phyloP scores from a whole-genome alignment of 2,329 filamentous ascomycete genomes.

The Trichoderma asperellum region DNA sequence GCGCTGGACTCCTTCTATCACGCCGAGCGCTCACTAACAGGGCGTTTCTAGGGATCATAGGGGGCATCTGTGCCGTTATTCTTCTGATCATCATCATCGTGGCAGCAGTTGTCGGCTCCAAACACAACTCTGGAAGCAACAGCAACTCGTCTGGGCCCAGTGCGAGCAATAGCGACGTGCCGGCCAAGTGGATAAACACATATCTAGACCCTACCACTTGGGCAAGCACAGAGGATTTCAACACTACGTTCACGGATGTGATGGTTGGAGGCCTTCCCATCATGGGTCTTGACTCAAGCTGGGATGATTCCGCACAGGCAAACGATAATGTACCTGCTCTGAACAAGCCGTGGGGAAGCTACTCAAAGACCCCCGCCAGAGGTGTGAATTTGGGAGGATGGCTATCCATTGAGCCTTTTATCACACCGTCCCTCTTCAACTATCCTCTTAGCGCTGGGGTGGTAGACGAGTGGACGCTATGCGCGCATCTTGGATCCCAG shows the following conservation, averaged over 20 bases:
- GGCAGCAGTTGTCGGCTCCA: constrained; percentile 68
- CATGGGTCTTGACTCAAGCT: constrained; percentile 84
- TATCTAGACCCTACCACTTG: constrained; percentile 89
- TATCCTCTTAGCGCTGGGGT: constrained; percentile 66
- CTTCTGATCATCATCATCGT: constrained; percentile 70
- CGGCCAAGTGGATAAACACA: constrained; percentile 69
- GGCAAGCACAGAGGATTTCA: constrained; percentile 89
- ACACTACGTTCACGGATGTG: constrained; percentile 86
- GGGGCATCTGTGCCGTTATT: constrained; percentile 57
- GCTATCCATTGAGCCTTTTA: constrained; percentile 93
- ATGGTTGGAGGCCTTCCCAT: constrained; percentile 85
- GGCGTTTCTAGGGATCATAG: constrained; percentile 56
- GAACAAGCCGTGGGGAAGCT: constrained; percentile 74
- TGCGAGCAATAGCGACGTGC: constrained; percentile 59
- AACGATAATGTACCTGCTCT: constrained; percentile 82
- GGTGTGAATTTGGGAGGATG: constrained; percentile 94
- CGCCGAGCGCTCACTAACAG: constrained; percentile 31
- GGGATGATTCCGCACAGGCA: constrained; percentile 79
- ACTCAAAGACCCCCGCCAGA: constrained; percentile 76
- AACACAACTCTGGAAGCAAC: constrained; percentile 40
- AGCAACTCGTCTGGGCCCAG: constrained; percentile 38
- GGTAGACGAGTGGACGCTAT: constrained; percentile 87
- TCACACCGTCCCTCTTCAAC: constrained; percentile 87
- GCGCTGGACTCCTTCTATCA: not conserved
- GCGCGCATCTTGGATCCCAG: constrained; percentile 67